Evolutionary conservation across 2,329 filamentous ascomycete genomes (phyloP), one percentile per base, ranked within the genome.

Genomic region (Didymella exigua): DNA sequence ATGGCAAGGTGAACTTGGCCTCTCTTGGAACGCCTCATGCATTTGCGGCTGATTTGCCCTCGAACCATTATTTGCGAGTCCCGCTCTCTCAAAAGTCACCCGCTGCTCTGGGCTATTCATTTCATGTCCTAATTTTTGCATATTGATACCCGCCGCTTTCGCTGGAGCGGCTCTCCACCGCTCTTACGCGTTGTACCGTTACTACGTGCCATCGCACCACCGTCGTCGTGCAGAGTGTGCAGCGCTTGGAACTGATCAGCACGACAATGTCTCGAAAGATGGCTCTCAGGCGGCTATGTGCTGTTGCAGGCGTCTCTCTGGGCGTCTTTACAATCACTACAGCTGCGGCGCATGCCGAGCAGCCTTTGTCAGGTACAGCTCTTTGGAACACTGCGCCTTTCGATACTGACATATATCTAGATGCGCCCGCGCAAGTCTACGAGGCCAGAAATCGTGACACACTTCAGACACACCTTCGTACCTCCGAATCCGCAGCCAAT

Each of bases 1-100:
- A 40, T 49, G 52, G 52, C 36, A 55, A 46, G 23, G 40, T 46
- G 46, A 53, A 54, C 63, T 61, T 60, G 63, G 58, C 63, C 44
- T 31, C 46, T 57, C 45, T 56, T 54, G 50, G 58, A 37, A 36
- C 47, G 52, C 41, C 46, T 55, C 51, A 59, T 51, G 42, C 49
- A 56, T 54, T 48, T 43, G 51, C 49, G 49, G 61, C 56, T 51
- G 43, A 58, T 54, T 50, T 54, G 55, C 46, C 51, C 57, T 51
- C 34, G 24, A 46, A 41, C 49, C 49, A 59, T 56, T 59, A 34
- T 54, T n/a, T n/a, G n/a, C 23, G 30, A 16, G 21, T 53, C 44
- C 56, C 45, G 36, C 26, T 13, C n/a, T 43, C 24, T 14, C 23
- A 13, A 29, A 31, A 57, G 23, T 29, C 36, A 31, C 33, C 56